Evolutionary conservation across 2,329 filamentous ascomycete species (phyloP), one percentile per base, ranked within the genome.

Genomic region (Microdochium nivale): DNA sequence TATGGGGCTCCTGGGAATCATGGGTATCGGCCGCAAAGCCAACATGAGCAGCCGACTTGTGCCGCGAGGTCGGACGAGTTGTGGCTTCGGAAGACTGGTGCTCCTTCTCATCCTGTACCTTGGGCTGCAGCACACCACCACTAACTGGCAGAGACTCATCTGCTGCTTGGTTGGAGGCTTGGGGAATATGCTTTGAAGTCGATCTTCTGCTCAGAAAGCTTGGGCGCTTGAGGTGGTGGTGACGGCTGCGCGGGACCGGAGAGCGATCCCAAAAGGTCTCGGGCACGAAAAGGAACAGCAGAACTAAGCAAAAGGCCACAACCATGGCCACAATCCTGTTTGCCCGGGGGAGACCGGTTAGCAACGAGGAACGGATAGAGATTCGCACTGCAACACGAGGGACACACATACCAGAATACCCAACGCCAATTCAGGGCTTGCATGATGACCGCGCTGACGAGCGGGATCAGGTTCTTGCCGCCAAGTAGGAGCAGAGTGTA

Each of bases 231-330:
- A 65, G 64, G 2, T 67, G 59, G 40, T 67, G 68, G 21, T 7
- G 8, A 21, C 67, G 63, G 2, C 68, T 63, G 47, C 60, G 66
- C 1, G 70, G 69, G 27, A 67, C 53, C 2, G 91, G 90, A 2
- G 86, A 86, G 48, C 92, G 78, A 66, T 96, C 90, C 92, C 92
- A 97, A 58, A 96, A 96, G 0, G 90, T 96, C 70, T 97, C 92
- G 0, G 92, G 92, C 0, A 96, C 88, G 60, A 96, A 95, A 53
- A 96, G 76, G 65, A 95, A 96, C 1, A 97, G 75, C 2, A 95
- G 70, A 21, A 81, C 65, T 35, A 84, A 78, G 54, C 83, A 84
- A 48, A 88, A 79, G 0, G 76, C 88, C 32, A 90, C 87, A 10
- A 95, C 73, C 3, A 96, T 88, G 1, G 90, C 82, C 47, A 95